A percentile compares a stretch with the other conserved stretches of the same genome.
Conservation (phyloP, 2,329 filamentous ascomycete genomes). For the Xylaria hypoxylon region DNA sequence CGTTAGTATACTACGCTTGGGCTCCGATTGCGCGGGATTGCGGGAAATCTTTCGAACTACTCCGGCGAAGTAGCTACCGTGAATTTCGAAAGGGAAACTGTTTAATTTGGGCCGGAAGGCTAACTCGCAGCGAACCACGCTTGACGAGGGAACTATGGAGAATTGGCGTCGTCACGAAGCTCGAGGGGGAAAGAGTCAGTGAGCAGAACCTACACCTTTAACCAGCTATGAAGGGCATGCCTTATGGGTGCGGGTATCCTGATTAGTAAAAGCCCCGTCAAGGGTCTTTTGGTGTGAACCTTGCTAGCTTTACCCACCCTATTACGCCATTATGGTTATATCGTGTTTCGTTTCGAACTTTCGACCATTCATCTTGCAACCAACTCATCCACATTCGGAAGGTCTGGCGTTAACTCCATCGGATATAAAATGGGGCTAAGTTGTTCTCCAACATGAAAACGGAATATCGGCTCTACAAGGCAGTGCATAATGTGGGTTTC, state of each 20-base stretch:
- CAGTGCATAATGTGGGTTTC: not conserved
- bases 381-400: slow-evolving; percentile 16
- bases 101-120: not conserved
- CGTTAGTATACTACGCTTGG: not conserved
- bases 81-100: not conserved
- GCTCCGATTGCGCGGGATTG: not conserved
- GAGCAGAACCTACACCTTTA: slow-evolving; percentile 12
- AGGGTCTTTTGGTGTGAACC: not conserved
- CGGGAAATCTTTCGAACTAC: slow-evolving; percentile 2
- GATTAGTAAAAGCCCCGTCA: slow-evolving; percentile 25
- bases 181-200: not conserved
- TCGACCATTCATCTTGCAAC: slow-evolving; percentile 14
- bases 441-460: not conserved
- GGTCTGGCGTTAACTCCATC: slow-evolving; percentile 1
- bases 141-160: slow-evolving; percentile 6
- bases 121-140: slow-evolving; percentile 6
- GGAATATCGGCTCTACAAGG: no score
- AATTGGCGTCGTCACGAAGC: slow-evolving; percentile 3
- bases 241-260: slow-evolving; percentile 11
- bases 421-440: slow-evolving; percentile 25
- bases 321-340: not conserved
- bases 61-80: not conserved
- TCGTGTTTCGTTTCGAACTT: no score
- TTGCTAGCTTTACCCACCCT: slow-evolving; percentile 9
- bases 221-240: slow-evolving; percentile 9